A percentile compares a stretch with the other conserved stretches of the same genome.
phyloP scores from a whole-genome alignment of 106 monocot genomes.

The Allium sativum region DNA sequence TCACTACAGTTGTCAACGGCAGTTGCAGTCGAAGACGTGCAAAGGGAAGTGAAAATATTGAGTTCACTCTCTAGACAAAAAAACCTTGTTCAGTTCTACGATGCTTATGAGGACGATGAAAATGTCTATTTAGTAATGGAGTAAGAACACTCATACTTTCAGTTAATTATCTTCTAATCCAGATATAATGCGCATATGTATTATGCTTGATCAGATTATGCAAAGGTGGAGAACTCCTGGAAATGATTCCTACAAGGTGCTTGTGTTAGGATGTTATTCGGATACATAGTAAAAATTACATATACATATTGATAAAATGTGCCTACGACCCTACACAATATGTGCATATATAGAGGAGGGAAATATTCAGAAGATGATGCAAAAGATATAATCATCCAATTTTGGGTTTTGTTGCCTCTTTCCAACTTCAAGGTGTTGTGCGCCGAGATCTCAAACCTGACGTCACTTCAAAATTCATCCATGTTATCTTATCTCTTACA shows the following conservation, averaged over 20 bases:
- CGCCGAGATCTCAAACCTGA: conserved; percentile 92
- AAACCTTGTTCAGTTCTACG: conserved; percentile 76
- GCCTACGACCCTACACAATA: not conserved
- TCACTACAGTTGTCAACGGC: conserved; percentile 69
- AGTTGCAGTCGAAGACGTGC: conserved; percentile 78
- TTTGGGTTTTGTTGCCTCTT: conserved; percentile 60
- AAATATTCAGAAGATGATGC: conserved; percentile 87
- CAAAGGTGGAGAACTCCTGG: conserved; percentile 52
- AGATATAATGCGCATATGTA: not conserved
- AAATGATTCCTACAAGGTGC: conserved; percentile 45
- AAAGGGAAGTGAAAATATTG: conserved; percentile 84
- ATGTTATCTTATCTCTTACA: not conserved
- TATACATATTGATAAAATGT: not conserved
- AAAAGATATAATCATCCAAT: conserved; percentile 57
- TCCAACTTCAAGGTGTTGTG: conserved; percentile 79
- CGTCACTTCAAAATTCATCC: conserved; percentile 19
- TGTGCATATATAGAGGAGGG: conserved; percentile 34
- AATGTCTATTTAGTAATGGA: conserved; percentile 92
- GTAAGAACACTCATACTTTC: conserved; percentile 27
- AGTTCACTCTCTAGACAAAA: conserved; percentile 63
- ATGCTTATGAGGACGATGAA: conserved; percentile 72
- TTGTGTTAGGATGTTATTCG: not conserved
- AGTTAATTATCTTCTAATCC: not conserved
- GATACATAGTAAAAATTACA: not conserved
- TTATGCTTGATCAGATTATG: conserved; percentile 28